Evolutionary conservation across 2,329 filamentous ascomycete genomes (phyloP).

Genomic region (Exophiala spinifera): DNA sequence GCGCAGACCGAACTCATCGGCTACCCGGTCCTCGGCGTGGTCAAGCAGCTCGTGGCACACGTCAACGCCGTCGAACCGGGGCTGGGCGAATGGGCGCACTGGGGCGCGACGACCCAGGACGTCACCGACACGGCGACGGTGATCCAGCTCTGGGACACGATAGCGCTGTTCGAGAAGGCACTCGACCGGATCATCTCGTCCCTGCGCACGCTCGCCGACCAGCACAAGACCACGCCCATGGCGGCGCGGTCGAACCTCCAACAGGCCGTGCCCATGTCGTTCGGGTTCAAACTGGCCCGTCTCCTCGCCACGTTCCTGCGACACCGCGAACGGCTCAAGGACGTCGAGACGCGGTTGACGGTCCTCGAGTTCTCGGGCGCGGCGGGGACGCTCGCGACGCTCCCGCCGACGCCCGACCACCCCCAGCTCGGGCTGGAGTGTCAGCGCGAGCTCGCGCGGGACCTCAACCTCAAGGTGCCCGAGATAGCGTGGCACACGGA

Average conservation of each 20-base stretch:
- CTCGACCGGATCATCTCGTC: slow-evolving; percentile 20
- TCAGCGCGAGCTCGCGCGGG: slow-evolving; percentile 25
- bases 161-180: slow-evolving; percentile 21
- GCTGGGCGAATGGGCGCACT: slow-evolving; percentile 27
- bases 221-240: slow-evolving; percentile 27
- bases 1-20: slow-evolving; percentile 27
- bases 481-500: slow-evolving; percentile 29
- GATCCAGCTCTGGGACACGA: slow-evolving; percentile 28
- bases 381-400: slow-evolving; percentile 27
- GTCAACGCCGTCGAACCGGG: slow-evolving; percentile 23
- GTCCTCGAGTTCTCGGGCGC: slow-evolving; percentile 29
- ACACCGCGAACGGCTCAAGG: slow-evolving; percentile 23
- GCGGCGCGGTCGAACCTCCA: slow-evolving; percentile 28
- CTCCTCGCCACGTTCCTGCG: slow-evolving; percentile 26
- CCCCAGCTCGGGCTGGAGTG: slow-evolving; percentile 23
- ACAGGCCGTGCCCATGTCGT: slow-evolving; percentile 28
- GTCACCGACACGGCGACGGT: slow-evolving; percentile 29
- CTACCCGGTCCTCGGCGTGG: slow-evolving; percentile 27
- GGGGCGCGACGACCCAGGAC: slow-evolving; percentile 30
- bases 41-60: slow-evolving; percentile 27
- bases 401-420: slow-evolving; percentile 17
- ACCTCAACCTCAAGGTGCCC: slow-evolving; percentile 24
- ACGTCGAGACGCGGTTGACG: slow-evolving; percentile 19
- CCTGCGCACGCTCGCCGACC: slow-evolving; percentile 14
- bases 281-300: slow-evolving; percentile 27